Conservation (phyloP, 257 asterid genomes). For the Gentiana straminea region DNA sequence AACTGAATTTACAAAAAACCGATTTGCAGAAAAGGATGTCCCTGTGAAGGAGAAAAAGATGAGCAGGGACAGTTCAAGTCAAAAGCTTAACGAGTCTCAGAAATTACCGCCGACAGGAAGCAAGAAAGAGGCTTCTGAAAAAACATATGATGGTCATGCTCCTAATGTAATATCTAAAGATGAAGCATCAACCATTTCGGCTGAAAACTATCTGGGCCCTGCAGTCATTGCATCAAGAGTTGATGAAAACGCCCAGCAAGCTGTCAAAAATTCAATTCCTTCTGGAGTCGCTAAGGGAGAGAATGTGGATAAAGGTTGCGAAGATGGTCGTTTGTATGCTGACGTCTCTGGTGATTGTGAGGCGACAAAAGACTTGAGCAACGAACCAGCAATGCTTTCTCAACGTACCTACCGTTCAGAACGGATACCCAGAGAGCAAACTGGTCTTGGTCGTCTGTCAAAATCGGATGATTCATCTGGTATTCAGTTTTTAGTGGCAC, state of each 20-base stretch:
- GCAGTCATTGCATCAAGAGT: slow-evolving; percentile 14
- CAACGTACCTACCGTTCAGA: slow-evolving; percentile 67
- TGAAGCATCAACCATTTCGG: slow-evolving; percentile 27
- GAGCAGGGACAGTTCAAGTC: slow-evolving; percentile 40
- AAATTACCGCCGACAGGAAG: slow-evolving; percentile 28
- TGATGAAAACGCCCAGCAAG: slow-evolving; percentile 13
- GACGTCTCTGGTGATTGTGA: slow-evolving; percentile 24
- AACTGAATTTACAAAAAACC: slow-evolving; percentile 31
- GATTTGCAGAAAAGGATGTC: slow-evolving; percentile 29
- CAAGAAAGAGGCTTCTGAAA: slow-evolving; percentile 30
- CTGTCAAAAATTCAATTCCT: slow-evolving; percentile 7
- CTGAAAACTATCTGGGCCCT: slow-evolving; percentile 24
- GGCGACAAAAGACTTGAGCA: slow-evolving; percentile 33
- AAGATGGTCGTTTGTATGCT: slow-evolving; percentile 23
- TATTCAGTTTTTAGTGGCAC: slow-evolving; percentile 58
- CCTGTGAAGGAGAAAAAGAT: slow-evolving; percentile 34
- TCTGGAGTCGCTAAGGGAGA: slow-evolving; percentile 32
- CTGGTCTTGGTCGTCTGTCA: slow-evolving; percentile 63
- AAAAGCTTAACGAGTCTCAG: slow-evolving; percentile 31
- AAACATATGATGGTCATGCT: slow-evolving; percentile 19
- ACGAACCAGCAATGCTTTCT: slow-evolving; percentile 45
- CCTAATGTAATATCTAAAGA: slow-evolving; percentile 19
- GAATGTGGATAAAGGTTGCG: slow-evolving; percentile 26
- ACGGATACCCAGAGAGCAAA: slow-evolving; percentile 70
- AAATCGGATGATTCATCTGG: slow-evolving; percentile 83